Conservation (phyloP, 139 green algal species). For the Trebouxia sp. region DNA sequence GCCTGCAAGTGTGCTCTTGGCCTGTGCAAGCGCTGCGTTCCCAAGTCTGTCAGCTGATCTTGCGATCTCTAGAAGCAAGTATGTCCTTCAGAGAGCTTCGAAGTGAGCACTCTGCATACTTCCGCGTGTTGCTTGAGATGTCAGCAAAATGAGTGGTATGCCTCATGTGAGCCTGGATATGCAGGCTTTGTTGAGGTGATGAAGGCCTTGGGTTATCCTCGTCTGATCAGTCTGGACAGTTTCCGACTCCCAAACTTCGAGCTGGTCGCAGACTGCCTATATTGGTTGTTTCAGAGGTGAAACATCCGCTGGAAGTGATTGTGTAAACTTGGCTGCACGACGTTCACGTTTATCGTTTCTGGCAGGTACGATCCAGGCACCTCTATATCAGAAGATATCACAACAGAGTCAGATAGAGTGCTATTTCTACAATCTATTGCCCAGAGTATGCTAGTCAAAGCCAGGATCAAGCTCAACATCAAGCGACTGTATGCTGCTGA, state of each 20-base stretch:
- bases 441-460: constrained; percentile 67
- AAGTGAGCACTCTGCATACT: constrained; percentile 23
- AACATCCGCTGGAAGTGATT: neutral
- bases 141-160: neutral
- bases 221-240: constrained; percentile 77
- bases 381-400: constrained; percentile 74
- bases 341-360: neutral
- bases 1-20: too few relatives aligned
- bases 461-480: constrained; percentile 82
- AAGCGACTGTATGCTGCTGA: constrained; percentile 84
- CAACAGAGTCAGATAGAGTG: constrained; percentile 71
- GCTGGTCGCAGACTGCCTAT: constrained; percentile 81
- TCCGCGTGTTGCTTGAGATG: neutral
- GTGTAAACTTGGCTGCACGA: neutral
- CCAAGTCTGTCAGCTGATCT: neutral
- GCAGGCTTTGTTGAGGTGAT: constrained; percentile 80
- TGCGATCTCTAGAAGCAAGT: neutral
- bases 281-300: constrained; percentile 80
- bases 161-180: neutral
- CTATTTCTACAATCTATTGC: constrained; percentile 70
- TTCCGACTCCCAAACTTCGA: constrained; percentile 83
- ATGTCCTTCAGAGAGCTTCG: constrained; percentile 48
- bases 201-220: constrained; percentile 71
- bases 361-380: constrained; percentile 53
- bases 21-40: too few relatives aligned